Base-by-base conservation (phyloP, 2,329 filamentous ascomycete genomes). In the Alternaria conjuncta region DNA sequence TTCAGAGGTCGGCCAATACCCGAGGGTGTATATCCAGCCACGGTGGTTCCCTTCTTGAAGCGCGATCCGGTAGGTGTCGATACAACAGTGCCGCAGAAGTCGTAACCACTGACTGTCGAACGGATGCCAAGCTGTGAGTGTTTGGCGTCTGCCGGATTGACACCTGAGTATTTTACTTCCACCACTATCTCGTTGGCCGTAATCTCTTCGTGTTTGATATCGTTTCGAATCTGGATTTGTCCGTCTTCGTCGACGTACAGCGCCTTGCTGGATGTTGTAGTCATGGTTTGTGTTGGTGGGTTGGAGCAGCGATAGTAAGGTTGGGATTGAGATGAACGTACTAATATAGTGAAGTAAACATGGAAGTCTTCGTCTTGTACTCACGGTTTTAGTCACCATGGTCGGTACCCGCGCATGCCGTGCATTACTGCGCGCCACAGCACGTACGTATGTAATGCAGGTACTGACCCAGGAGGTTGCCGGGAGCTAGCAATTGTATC, bases 21-120 rank as follows among this genome's bases (percentile, higher is more conserved):
- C 43, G 81, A 81, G 63, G 82, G 84, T 3, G 82, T 80, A 73
- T 86, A 87, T 6, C 84, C 82, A 50, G 86, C 83, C 21, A 88
- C 86, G 12, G 43, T 13, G 13, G 54, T 43, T 18, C 63, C 61
- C 12, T 20, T 32, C n/a, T 18, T 46, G 56, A 47, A 65, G 25
- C 13, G 46, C 21, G 55, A 66, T 2, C 23, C 47, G 5, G 49
- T 18, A 20, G 45, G 51, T 28, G 51, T 50, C 7, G 32, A 18
- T 10, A 46, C 6, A 43, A 66, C 51, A 21, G 36, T 54, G 8
- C 63, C 63, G 13, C 45, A 60, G 32, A 63, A 66, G 46, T 66
- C 63, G 20, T 66, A 63, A 0, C 60, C 63, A 11, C 59, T 50
- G 15, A 66, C 60, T 6, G 55, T 60, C 20, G 51, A 44, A 23